Evolutionary conservation across 2,329 filamentous ascomycete genomes (phyloP), one percentile per base, ranked within the genome.

Genomic region (Verticillium longisporum): DNA sequence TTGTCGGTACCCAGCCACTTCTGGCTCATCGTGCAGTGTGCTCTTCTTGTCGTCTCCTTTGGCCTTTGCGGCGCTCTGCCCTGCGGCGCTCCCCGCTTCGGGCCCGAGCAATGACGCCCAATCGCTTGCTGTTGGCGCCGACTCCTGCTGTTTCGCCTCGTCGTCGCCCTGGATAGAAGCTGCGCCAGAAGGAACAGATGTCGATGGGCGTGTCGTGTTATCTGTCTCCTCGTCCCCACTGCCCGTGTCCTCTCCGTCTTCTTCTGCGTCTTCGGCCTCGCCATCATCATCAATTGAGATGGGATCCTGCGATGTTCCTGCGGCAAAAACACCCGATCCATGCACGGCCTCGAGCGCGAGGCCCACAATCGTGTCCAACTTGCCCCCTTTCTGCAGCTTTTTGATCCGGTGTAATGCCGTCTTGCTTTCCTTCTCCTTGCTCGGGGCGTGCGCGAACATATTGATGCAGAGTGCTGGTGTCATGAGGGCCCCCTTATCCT

Each of bases 401-500:
- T 54, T 54, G 4, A 61, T 61, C 15, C 62, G 59, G 54, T 57
- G 56, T 33, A 38, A 21, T 2, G 58, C 58, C n/a, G 62, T 62
- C 21, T 64, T 59, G 15, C 32, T 62, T 14, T 34, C 62, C 36
- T 45, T 57, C 13, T 62, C 38, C 3, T 62, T n/a, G 2, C 36
- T 32, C 7, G 61, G 62, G 37, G 61, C 61, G 33, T 60, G 58
- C 34, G 58, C 56, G 14, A 64, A 57, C 6, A 61, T 61, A 31
- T 56, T 57, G 10, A 55, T 36, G 3, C 61, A 55, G 11, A 64
- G 59, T 38, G 63, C 56, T 33, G 57, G 55, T 31, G 56, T 64
- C 50, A 64, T 54, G n/a, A 59, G 59, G 11, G 59, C 21, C 31
- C 45, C 56, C 37, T 64, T 57, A 6, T 63, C 61, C 15, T 34